These are phyloP conservation scores for Arachnopeziza araneosa DNA, from an alignment of 2,329 filamentous ascomycete species.

Conservation along the genomic window DNA sequence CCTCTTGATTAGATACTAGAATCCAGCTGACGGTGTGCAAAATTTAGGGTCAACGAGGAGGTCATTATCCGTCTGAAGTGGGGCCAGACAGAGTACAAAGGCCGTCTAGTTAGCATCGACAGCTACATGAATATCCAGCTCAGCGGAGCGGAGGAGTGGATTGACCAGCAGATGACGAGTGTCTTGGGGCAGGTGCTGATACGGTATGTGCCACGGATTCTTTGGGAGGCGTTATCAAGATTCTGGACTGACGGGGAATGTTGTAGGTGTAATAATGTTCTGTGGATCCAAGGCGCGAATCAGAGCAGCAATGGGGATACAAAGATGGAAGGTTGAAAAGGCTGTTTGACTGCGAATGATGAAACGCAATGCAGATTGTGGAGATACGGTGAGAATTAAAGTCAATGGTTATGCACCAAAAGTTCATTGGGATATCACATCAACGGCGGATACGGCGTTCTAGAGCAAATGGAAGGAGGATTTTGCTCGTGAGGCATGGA, in stretches of 20 bases:
- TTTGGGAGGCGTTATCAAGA: background rate
- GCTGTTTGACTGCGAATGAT: background rate
- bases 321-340: constrained; percentile 47
- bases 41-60: constrained; percentile 72
- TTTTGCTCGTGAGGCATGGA: constrained; percentile 15
- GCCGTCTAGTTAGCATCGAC: constrained; percentile 85
- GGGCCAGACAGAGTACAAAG: constrained; percentile 97
- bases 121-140: constrained; percentile 99
- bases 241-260: background rate
- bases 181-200: constrained; percentile 88
- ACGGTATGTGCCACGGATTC: constrained; percentile 47
- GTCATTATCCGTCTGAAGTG: constrained; percentile 94
- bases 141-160: constrained; percentile 83
- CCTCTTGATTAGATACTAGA: background rate
- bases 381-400: background rate
- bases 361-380: background rate
- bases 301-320: constrained; percentile 45
- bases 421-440: constrained; percentile 18
- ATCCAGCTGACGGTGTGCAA: background rate
- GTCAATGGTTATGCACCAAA: constrained; percentile 7
- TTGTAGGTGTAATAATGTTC: constrained; percentile 86
- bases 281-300: constrained; percentile 71
- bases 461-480: constrained; percentile 12
- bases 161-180: constrained; percentile 80
- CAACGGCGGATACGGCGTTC: constrained; percentile 22